Base-by-base conservation (phyloP, 192 early-diverging fungal genomes). In the Tieghemiomyces parasiticus region DNA sequence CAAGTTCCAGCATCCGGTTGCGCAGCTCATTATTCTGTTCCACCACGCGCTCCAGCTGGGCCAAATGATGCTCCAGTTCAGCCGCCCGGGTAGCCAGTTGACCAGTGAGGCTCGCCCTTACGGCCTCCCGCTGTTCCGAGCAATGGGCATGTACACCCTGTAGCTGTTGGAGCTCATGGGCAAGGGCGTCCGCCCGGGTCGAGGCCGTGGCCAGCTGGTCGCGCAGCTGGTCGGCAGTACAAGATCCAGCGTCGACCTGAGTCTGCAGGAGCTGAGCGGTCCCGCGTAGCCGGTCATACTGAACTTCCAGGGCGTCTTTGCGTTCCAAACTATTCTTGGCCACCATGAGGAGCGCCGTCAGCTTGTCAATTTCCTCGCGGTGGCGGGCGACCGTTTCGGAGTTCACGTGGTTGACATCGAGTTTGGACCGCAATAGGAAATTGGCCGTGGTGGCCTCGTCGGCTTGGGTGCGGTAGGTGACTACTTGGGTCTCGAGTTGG, bases 311-410 rank as follows among this genome's bases (percentile, higher is more conserved):
- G 24, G 13, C 20, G 26, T 52, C 50, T 30, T 52, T 52, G 16
- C 14, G 20, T 14, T 52, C 50, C 50, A 52, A 52, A 8, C 50
- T 25, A 30, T 52, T 2, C 8, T 52, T 52, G 8, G 20, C 26
- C 2, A 52, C 50, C 50, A 52, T 52, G 20, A 52, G 24, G 2
- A 52, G 26, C 24, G 50, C 50, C 50, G 50, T 52, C 14, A 52
- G 50, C 26, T 52, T 52, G 16, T 52, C 50, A 13, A 52, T 30
- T 30, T 52, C 26, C 13, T 52, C 50, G 6, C 50, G 50, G 50
- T 52, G 26, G 14, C 26, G 12, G 26, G 24, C 14, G 2, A 52
- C 50, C 50, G 26, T 24, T 25, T 14, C 14, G 22, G 26, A 0
- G 26, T 24, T 52, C 6, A 24, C 19, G 2, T 25, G 50, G 50